A percentile compares a stretch with the other conserved stretches of the same genome.
phyloP scores from a whole-genome alignment of 257 asterid species.

The Scutellaria galericulata region DNA sequence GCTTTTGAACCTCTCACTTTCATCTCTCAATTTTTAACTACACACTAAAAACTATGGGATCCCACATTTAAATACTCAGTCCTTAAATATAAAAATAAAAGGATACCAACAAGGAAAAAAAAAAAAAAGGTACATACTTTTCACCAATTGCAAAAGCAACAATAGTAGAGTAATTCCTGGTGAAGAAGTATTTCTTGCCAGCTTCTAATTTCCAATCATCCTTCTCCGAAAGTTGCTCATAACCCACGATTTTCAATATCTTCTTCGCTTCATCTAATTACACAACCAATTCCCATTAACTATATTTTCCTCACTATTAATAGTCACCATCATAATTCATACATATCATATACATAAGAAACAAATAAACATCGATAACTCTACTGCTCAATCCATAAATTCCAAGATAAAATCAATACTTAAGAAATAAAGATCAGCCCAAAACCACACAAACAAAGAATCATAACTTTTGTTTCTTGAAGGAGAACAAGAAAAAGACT shows the following conservation, averaged over 20 bases:
- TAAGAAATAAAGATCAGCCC: conserved; percentile 5
- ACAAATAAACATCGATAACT: conserved; percentile 8
- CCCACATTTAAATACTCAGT: too few species aligned
- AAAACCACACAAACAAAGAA: not conserved
- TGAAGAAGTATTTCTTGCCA: conserved; percentile 89
- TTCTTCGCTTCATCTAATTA: conserved; percentile 79
- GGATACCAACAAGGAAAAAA: not conserved
- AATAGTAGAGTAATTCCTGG: conserved; percentile 88
- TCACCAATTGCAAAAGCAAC: conserved; percentile 94
- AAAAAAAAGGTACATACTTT: conserved; percentile 55
- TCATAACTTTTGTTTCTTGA: not conserved
- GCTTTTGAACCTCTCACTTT: not conserved
- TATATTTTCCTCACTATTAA: not conserved
- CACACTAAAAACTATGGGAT: not conserved
- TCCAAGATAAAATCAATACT: not conserved
- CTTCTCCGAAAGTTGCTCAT: conserved; percentile 73
- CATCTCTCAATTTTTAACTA: not conserved
- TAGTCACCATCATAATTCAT: not conserved
- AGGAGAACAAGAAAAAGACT: not conserved
- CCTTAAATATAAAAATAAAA: not conserved
- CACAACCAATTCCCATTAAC: conserved; percentile 20
- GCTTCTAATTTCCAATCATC: conserved; percentile 84
- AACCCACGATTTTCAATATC: conserved; percentile 71
- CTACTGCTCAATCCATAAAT: not conserved
- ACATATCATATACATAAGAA: not conserved